Evolutionary conservation across 495 filamentous ascomycete species (phyloP).

Genomic region (Xylaria sp.): DNA sequence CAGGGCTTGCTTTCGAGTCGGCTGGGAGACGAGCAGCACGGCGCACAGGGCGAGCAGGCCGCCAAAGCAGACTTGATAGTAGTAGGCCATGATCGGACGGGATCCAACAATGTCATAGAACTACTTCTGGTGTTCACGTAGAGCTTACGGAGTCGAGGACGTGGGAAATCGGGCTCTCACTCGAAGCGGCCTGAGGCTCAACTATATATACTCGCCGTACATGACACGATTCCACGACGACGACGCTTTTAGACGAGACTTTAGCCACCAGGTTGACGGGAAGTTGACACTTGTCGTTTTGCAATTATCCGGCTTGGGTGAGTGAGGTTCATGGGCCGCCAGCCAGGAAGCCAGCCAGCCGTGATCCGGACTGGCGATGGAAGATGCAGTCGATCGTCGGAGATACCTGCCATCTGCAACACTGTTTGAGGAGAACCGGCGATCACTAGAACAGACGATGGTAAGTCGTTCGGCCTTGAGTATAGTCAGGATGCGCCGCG

Average conservation of each 20-base stretch:
- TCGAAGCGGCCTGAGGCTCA: not conserved
- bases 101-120: not conserved
- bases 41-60: constrained; percentile 31
- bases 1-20: constrained; percentile 32
- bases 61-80: constrained; percentile 39
- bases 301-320: constrained; percentile 41
- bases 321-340: constrained; percentile 18
- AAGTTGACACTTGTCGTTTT: constrained; percentile 44
- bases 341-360: not conserved
- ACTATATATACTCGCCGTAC: not conserved
- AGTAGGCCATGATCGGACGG: constrained; percentile 35
- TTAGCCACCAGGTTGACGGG: not conserved
- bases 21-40: constrained; percentile 34
- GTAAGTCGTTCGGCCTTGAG: not conserved
- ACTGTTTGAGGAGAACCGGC: not conserved
- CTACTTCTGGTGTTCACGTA: not conserved
- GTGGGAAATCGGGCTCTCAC: not conserved
- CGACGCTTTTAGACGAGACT: constrained; percentile 7
- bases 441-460: not conserved
- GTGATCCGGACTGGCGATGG: constrained; percentile 19
- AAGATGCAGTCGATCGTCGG: constrained; percentile 16
- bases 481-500: not conserved
- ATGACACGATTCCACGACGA: not conserved
- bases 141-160: not conserved
- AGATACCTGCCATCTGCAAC: not conserved